Conservation (phyloP, 352 stramenopile species). For the Phytophthora hibernalis region DNA sequence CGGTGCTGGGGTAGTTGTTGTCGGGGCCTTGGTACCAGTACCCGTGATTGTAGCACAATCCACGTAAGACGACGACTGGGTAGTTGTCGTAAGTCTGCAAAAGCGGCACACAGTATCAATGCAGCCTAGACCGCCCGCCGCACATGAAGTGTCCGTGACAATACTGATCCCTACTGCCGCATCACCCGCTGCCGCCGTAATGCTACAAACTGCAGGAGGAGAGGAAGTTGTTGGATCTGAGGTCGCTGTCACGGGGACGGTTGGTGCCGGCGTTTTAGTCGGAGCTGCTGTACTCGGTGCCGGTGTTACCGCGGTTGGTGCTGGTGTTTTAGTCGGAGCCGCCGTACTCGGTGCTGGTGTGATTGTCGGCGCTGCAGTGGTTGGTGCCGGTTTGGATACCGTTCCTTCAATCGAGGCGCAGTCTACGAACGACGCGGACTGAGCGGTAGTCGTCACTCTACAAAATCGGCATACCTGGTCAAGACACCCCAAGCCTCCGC, state of each 20-base stretch:
- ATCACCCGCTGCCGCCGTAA: conserved; percentile 19
- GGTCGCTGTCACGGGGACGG: background rate
- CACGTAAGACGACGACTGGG: conserved; percentile 31
- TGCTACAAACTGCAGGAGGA: conserved; percentile 11
- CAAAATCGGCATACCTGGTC: conserved; percentile 52
- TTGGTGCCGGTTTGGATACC: background rate
- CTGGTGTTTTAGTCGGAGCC: background rate
- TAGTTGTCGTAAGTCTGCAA: conserved; percentile 34
- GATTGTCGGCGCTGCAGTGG: conserved; percentile 4
- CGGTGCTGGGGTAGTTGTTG: background rate
- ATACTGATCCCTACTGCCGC: conserved; percentile 34
- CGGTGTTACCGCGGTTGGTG: background rate
- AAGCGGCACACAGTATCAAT: conserved; percentile 45
- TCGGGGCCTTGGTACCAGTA: conserved; percentile 6
- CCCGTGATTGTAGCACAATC: conserved; percentile 24
- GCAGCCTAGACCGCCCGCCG: conserved; percentile 43
- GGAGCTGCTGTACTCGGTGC: background rate
- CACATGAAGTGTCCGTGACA: conserved; percentile 37
- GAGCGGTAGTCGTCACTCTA: conserved; percentile 22
- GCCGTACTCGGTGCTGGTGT: background rate
- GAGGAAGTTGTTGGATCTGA: background rate
- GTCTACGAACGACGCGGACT: conserved; percentile 34
- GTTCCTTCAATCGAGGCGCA: conserved; percentile 28
- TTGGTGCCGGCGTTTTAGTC: background rate
- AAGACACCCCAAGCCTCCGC: conserved; percentile 42